Evolutionary conservation across 1,284 basidiomycete genomes (phyloP).

Genomic region (Mycena sp.): DNA sequence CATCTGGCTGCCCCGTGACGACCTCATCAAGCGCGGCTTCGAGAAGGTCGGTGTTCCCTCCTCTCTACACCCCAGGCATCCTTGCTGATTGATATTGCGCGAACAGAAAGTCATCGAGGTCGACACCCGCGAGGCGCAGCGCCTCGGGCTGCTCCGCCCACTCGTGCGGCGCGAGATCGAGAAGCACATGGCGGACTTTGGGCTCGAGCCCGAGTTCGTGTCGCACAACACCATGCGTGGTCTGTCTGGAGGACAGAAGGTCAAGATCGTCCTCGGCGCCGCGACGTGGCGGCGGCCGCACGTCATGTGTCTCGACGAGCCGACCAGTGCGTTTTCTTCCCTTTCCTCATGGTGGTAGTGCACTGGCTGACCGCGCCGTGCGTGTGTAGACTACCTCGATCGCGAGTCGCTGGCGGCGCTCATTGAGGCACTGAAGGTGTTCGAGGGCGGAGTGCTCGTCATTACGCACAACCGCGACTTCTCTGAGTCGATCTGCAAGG

Average conservation of each 20-base stretch:
- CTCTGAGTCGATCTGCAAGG: constrained; percentile 93
- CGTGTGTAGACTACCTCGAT: constrained; percentile 87
- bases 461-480: constrained; percentile 99
- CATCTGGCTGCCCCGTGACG: constrained; percentile 96
- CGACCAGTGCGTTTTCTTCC: constrained; percentile 75
- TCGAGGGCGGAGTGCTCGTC: constrained; percentile 96
- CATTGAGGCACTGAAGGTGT: constrained; percentile 95
- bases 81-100: constrained; percentile 28
- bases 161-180: constrained; percentile 98
- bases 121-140: constrained; percentile 97
- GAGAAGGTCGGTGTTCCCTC: constrained; percentile 74
- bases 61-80: too few relatives aligned
- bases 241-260: constrained; percentile 99
- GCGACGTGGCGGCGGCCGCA: constrained; percentile 99
- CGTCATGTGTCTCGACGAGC: constrained; percentile 97
- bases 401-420: constrained; percentile 97
- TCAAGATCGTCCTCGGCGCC: constrained; percentile 98
- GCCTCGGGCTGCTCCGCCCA: constrained; percentile 94
- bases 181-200: constrained; percentile 97
- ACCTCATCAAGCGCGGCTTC: constrained; percentile 96
- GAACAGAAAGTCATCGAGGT: constrained; percentile 95
- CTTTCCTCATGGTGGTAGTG: background rate
- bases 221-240: constrained; percentile 98
- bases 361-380: constrained; percentile 23
- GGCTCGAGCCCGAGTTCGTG: constrained; percentile 96